Conservation (phyloP, 495 filamentous ascomycete species). For the Peziza echinospora region DNA sequence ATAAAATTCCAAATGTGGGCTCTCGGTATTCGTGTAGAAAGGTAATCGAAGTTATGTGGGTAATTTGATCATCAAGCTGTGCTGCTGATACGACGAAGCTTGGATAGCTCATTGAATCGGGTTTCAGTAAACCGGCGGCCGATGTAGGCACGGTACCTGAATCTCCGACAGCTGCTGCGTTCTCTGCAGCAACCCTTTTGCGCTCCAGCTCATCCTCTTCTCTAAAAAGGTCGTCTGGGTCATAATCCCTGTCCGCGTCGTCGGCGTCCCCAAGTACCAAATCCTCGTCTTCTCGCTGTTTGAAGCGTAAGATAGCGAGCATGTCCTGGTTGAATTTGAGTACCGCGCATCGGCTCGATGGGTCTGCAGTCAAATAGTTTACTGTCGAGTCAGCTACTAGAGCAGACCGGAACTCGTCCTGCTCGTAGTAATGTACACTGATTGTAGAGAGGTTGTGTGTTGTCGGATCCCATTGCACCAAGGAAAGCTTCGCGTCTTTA, state of each 20-base stretch:
- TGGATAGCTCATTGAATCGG: constrained; percentile 13
- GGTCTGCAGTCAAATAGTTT: constrained; percentile 71
- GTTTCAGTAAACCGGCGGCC: neutral
- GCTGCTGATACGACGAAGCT: constrained; percentile 17
- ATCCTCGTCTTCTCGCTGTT: constrained; percentile 63
- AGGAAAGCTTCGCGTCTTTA: constrained; percentile 72
- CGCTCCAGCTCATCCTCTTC: constrained; percentile 8
- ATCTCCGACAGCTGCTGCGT: constrained; percentile 13
- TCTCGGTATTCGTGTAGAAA: constrained; percentile 95
- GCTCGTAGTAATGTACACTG: constrained; percentile 94
- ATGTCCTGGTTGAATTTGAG: constrained; percentile 77
- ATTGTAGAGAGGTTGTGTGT: constrained; percentile 56
- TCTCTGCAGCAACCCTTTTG: constrained; percentile 7
- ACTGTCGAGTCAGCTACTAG: constrained; percentile 52
- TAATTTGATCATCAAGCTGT: constrained; percentile 55
- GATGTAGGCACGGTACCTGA: constrained; percentile 18
- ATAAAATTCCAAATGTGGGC: constrained; percentile 88
- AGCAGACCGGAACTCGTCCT: constrained; percentile 42
- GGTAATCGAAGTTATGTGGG: constrained; percentile 71
- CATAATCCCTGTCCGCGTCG: constrained; percentile 1
- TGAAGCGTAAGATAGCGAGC: constrained; percentile 84
- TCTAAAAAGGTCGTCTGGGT: constrained; percentile 9
- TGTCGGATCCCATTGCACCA: constrained; percentile 87
- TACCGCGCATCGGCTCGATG: constrained; percentile 74
- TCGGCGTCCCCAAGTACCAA: constrained; percentile 75